A percentile compares a stretch with the other conserved stretches of the same genome.
Evolutionary conservation across 345 rosid species (phyloP).

Genomic region (Gossypium herbaceum): DNA sequence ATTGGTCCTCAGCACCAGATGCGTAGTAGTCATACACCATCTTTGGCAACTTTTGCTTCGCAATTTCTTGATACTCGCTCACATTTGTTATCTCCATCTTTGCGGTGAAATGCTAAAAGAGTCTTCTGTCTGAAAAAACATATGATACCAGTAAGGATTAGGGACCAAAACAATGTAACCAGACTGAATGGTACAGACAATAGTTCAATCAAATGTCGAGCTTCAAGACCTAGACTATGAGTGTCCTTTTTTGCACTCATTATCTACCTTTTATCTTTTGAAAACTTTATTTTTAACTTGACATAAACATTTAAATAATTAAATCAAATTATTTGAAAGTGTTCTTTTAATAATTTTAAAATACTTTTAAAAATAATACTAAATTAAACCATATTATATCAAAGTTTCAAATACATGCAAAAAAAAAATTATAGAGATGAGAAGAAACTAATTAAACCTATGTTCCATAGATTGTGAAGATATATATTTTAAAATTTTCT

Average conservation of each 20-base stretch:
- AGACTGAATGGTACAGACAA: background rate
- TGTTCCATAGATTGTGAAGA: no score
- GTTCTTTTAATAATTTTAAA: no score
- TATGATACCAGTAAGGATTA: background rate
- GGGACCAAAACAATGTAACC: background rate
- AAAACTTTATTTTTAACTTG: no score
- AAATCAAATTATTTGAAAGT: no score
- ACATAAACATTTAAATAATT: no score
- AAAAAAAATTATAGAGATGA: no score
- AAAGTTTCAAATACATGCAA: no score
- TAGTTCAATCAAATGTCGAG: background rate
- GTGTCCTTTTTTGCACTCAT: no score
- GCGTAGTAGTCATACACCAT: constrained; percentile 80
- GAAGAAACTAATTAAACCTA: background rate
- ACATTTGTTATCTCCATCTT: constrained; percentile 76
- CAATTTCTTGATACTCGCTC: constrained; percentile 60
- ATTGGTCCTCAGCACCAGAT: constrained; percentile 79
- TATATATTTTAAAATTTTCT: no score
- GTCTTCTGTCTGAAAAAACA: background rate
- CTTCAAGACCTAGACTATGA: background rate
- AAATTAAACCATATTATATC: no score
- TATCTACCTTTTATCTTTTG: no score
- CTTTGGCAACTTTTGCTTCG: constrained; percentile 72
- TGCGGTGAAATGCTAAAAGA: background rate
- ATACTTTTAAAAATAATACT: no score